Evolutionary conservation across 2,329 filamentous ascomycete genomes (phyloP), one percentile per base, ranked within the genome.

Genomic region (Neobulgaria alba): DNA sequence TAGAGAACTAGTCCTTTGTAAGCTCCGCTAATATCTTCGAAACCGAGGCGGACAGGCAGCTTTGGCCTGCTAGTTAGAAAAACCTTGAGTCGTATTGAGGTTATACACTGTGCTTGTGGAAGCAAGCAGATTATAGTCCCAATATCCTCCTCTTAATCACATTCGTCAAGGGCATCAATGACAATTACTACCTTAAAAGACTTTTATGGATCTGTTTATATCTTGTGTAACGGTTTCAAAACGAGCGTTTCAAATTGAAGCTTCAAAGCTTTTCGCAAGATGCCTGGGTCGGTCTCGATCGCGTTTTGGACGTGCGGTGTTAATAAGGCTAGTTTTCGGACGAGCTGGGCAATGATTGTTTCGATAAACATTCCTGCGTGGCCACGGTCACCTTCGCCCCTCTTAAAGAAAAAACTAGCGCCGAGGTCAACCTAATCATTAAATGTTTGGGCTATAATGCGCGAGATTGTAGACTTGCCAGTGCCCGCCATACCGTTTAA

Each of bases 131-230:
- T 21, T 19, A 59, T 52, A 9, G 43, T 43, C 33, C 29, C 39
- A 9, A 52, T 39, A 37, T 56, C 44, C 8, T 50, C 38, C 14
- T 55, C 42, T 7, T 18, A n/a, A 5, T 56, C 51, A 39, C 55
- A 61, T 38, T 61, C 54, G 38, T 61, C 52, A 17, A 60, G 39
- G 0, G 58, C 56, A 45, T 61, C 53, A 23, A 61, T 47, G 0
- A 60, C 49, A 10, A 60, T 18, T 10, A 40, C 30, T 18, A 35
- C 3, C n/a, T 19, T n/a, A n/a, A n/a, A n/a, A 3, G 15, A 4
- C 10, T 35, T 4, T 3, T 3, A 17, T 18, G 5, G 18, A 20
- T 20, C n/a, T 5, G 5, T 19, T 20, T 5, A 5, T 20, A 19
- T 3, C 15, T 10, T 3, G 9, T 10, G 20, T 3, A 5, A n/a